Evolutionary conservation across 1,284 basidiomycete genomes (phyloP), one percentile per base, ranked within the genome.

Genomic region (Cyathus olla): DNA sequence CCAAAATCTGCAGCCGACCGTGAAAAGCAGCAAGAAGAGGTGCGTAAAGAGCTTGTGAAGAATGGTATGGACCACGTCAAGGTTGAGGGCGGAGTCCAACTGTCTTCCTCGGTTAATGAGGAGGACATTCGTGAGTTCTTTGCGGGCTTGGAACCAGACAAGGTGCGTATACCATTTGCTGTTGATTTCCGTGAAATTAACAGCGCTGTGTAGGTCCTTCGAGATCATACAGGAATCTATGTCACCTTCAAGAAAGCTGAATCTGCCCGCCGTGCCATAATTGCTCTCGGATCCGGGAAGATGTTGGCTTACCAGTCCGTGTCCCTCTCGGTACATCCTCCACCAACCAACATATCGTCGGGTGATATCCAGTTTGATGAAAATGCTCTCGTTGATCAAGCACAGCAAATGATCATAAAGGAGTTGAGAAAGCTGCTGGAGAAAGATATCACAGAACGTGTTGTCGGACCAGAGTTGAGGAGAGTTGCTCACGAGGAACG

Each of bases 381-480:
- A 4, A 78, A 78, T 3, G 91, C 92, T 69, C 78, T 94, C 35
- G 76, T 92, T 17, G 84, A 85, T 9, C 82, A 85, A 42, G 92
- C 92, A 3, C 82, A 85, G 65, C 81, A 85, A 62, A 76, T 88
- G 52, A 87, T 96, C 53, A 63, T 90, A 49, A 80, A 79, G 40
- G 93, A 96, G 70, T 80, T 96, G 47, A 79, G 80, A 61, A 76
- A 71, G 3, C 67, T 87, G 54, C 80, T 96, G 55, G 82, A 89
- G 74, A 90, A 87, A 74, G 95, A 96, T 67, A 81, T 96, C 31
- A 83, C 84, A 68, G 89, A 90, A 46, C 84, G 88, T 9, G 74
- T 94, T 4, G 86, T 95, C 13, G 85, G 80, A 5, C 76, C 80
- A 6, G 87, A 89, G 42, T 68, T 95, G 49, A 80, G 85, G 62